Conservation (phyloP, 257 asterid species). For the Parsonsia alboflavescens region DNA sequence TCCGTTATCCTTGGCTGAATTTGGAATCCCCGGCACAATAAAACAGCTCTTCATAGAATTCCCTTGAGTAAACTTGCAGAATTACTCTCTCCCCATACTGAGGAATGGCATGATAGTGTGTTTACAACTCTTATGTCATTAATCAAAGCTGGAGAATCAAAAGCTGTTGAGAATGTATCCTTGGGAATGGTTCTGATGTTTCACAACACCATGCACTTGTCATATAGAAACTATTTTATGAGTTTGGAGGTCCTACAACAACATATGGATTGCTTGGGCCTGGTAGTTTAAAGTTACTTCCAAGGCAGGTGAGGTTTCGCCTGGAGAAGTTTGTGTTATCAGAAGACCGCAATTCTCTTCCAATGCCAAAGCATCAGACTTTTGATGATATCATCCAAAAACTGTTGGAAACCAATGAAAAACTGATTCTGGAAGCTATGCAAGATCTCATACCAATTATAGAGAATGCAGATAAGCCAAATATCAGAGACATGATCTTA, state of each 20-base stretch:
- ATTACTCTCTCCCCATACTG: slow-evolving; percentile 24
- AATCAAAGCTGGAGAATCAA: slow-evolving; percentile 27
- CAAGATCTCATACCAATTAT: slow-evolving; percentile 31
- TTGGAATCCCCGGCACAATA: slow-evolving; percentile 21
- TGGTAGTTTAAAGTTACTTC: slow-evolving; percentile 18
- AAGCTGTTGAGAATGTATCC: slow-evolving; percentile 30
- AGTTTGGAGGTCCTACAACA: slow-evolving; percentile 26
- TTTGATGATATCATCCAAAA: slow-evolving; percentile 24
- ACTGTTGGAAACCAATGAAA: slow-evolving; percentile 13
- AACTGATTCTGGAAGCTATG: slow-evolving; percentile 25
- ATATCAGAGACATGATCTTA: slow-evolving; percentile 23
- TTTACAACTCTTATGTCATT: slow-evolving; percentile 27
- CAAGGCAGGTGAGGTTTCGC: slow-evolving; percentile 34
- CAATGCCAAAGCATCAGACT: slow-evolving; percentile 28
- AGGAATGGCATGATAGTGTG: slow-evolving; percentile 32
- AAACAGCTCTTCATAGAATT: slow-evolving; percentile 23
- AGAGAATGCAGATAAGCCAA: slow-evolving; percentile 26
- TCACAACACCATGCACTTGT: slow-evolving; percentile 26
- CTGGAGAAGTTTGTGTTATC: slow-evolving; percentile 25
- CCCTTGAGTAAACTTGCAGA: slow-evolving; percentile 24
- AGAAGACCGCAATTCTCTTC: slow-evolving; percentile 9
- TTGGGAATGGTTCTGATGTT: slow-evolving; percentile 26
- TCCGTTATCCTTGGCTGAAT: slow-evolving; percentile 26
- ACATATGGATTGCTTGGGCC: slow-evolving; percentile 18
- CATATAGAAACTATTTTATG: slow-evolving; percentile 23